Evolutionary conservation across 768 basidiomycete species (phyloP).

Genomic region (Trametes elegans): DNA sequence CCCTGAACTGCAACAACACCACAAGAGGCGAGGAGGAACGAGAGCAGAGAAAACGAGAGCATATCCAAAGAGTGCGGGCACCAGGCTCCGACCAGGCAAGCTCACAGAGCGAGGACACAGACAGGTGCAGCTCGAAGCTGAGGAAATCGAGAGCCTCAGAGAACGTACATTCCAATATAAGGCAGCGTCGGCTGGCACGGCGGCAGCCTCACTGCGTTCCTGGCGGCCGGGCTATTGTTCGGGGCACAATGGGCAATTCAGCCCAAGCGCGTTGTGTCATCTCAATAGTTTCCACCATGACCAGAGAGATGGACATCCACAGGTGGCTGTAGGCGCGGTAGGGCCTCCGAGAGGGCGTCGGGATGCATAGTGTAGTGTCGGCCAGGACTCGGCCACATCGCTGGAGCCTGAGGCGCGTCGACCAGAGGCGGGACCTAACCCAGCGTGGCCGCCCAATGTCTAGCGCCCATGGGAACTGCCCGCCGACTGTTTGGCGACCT

Average conservation of each 20-base stretch:
- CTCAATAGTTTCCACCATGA: too few species aligned
- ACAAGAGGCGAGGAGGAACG: background rate
- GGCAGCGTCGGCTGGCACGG: background rate
- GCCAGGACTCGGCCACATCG: too few species aligned
- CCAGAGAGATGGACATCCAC: background rate
- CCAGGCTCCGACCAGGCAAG: constrained; percentile 10
- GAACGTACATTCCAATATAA: too few species aligned
- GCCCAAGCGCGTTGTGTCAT: too few species aligned
- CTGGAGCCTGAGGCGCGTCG: too few species aligned
- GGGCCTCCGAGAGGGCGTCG: too few species aligned
- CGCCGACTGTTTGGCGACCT: too few species aligned
- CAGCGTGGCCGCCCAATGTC: too few species aligned
- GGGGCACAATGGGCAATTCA: background rate
- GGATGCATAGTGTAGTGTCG: too few species aligned
- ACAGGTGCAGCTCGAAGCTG: background rate
- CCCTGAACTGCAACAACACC: background rate
- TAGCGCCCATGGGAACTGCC: too few species aligned
- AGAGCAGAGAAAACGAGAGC: background rate
- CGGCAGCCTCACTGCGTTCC: constrained; percentile 3
- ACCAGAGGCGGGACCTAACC: too few species aligned
- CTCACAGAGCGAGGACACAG: background rate
- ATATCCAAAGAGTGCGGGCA: constrained; percentile 8
- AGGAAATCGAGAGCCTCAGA: background rate
- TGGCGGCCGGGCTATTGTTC: constrained; percentile 13
- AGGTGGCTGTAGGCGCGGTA: too few species aligned